These are phyloP conservation scores for Crepidotus sp. DNA, from an alignment of 1,284 basidiomycete genomes.

Conservation along the genomic window DNA sequence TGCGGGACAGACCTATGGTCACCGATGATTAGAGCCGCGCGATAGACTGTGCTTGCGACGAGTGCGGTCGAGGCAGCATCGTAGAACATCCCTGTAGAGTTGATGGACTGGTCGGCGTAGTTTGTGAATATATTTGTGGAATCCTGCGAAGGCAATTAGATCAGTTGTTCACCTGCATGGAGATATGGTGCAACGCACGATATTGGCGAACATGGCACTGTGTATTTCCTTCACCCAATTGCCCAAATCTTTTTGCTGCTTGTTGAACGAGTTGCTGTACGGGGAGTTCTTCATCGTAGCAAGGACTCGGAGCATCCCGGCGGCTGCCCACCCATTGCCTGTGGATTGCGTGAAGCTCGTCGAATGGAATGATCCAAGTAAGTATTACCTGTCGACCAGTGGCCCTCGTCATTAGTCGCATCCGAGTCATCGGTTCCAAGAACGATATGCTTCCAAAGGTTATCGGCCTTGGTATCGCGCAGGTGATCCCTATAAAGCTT, in stretches of 20 bases:
- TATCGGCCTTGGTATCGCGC: constrained; percentile 35
- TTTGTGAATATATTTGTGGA: constrained; percentile 59
- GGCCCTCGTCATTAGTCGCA: constrained; percentile 45
- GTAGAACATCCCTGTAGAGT: constrained; percentile 45
- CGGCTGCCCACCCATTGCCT: constrained; percentile 84
- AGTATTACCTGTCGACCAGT: constrained; percentile 65
- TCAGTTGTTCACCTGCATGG: background rate
- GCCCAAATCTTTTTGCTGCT: constrained; percentile 51
- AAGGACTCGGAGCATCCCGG: constrained; percentile 77
- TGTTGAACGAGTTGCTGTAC: constrained; percentile 40
- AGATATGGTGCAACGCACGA: constrained; percentile 20
- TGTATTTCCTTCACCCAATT: constrained; percentile 71
- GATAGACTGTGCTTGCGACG: constrained; percentile 70
- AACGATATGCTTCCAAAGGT: constrained; percentile 65
- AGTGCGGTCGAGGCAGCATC: constrained; percentile 73
- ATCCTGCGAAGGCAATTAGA: constrained; percentile 30
- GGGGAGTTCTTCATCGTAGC: constrained; percentile 63
- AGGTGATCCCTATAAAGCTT: constrained; percentile 66
- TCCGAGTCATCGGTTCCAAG: constrained; percentile 32
- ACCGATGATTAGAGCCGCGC: constrained; percentile 46
- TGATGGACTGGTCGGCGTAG: constrained; percentile 51
- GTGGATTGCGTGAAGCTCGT: background rate
- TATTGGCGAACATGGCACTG: constrained; percentile 52
- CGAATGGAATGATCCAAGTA: background rate
- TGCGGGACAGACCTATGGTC: too few relatives aligned